phyloP scores from a whole-genome alignment of 2,329 filamentous ascomycete species.

The Conoideocrella luteorostrata region DNA sequence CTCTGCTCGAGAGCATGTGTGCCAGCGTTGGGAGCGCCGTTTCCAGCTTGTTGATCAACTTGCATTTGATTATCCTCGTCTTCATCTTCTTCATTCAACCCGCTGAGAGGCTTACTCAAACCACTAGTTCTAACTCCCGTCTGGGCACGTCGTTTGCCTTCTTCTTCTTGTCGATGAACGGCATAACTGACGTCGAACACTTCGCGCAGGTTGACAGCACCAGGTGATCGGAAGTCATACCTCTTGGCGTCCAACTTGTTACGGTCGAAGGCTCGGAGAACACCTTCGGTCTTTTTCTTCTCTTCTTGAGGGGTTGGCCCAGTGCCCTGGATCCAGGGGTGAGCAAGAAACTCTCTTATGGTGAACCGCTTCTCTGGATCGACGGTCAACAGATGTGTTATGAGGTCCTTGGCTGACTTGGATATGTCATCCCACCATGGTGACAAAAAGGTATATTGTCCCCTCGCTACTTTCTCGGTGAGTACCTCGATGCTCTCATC shows the following conservation, averaged over 20 bases:
- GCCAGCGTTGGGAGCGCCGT: conserved; percentile 34
- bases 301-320: conserved; percentile 52
- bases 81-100: conserved; percentile 63
- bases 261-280: conserved; percentile 51
- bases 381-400: conserved; percentile 87
- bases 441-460: conserved; percentile 94
- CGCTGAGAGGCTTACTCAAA: conserved; percentile 49
- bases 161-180: conserved; percentile 93
- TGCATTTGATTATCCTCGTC: conserved; percentile 52
- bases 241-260: conserved; percentile 54
- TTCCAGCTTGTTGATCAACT: conserved; percentile 53
- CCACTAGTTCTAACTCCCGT: conserved; percentile 65
- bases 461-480: conserved; percentile 94
- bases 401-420: conserved; percentile 86
- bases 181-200: conserved; percentile 98
- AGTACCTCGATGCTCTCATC: conserved; percentile 96
- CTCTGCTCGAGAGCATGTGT: conserved; percentile 76
- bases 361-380: conserved; percentile 93
- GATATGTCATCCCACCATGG: conserved; percentile 99
- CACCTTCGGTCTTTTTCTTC: conserved; percentile 41
- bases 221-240: conserved; percentile 90
- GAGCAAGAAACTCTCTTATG: conserved; percentile 86
- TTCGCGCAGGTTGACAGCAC: conserved; percentile 89
- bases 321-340: conserved; percentile 81
- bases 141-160: conserved; percentile 85